Percentiles rank a stretch among this genome's conserved stretches.
phyloP scores from a whole-genome alignment of 371 early-diverging fungal genomes.

The Nematocida minor region DNA sequence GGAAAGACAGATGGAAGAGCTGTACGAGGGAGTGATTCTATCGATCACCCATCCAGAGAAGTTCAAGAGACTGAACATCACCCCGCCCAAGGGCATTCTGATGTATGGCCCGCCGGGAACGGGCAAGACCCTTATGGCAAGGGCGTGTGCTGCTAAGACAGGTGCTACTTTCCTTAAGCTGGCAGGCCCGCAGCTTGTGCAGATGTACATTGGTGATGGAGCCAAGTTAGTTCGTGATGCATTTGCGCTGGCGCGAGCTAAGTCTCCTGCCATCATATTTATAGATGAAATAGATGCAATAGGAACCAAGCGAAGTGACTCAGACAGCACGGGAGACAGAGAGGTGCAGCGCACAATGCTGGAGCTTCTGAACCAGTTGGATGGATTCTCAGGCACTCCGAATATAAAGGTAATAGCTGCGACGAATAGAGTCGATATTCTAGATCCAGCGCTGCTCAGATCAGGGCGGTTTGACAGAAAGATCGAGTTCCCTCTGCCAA shows the following conservation, averaged over 20 bases:
- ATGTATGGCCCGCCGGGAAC: slow-evolving; percentile 97
- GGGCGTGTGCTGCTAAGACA: slow-evolving; percentile 88
- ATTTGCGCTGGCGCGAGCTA: slow-evolving; percentile 95
- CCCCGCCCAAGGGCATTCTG: slow-evolving; percentile 92
- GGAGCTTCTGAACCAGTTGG: slow-evolving; percentile 76
- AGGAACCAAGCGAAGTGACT: slow-evolving; percentile 93
- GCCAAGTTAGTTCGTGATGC: slow-evolving; percentile 90
- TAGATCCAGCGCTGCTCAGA: slow-evolving; percentile 96
- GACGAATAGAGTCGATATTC: slow-evolving; percentile 97
- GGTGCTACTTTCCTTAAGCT: slow-evolving; percentile 93
- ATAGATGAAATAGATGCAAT: slow-evolving; percentile 99
- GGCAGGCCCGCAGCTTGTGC: slow-evolving; percentile 87
- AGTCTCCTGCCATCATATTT: slow-evolving; percentile 97
- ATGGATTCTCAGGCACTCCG: slow-evolving; percentile 65
- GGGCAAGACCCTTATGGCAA: slow-evolving; percentile 74
- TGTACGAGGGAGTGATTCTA: slow-evolving; percentile 93
- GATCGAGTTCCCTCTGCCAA: slow-evolving; percentile 98
- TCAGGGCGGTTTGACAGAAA: slow-evolving; percentile 98
- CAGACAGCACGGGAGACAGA: slow-evolving; percentile 95
- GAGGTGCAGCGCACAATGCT: slow-evolving; percentile 97
- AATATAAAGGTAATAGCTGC: slow-evolving; percentile 99
- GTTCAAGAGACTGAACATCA: slow-evolving; percentile 90
- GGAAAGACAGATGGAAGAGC: slow-evolving; percentile 92
- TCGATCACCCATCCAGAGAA: slow-evolving; percentile 96
- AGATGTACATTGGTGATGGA: slow-evolving; percentile 96